Percentiles rank a stretch among this genome's conserved stretches.
Conservation (phyloP, 179 eudicot species). For the Camellia oleifera region DNA sequence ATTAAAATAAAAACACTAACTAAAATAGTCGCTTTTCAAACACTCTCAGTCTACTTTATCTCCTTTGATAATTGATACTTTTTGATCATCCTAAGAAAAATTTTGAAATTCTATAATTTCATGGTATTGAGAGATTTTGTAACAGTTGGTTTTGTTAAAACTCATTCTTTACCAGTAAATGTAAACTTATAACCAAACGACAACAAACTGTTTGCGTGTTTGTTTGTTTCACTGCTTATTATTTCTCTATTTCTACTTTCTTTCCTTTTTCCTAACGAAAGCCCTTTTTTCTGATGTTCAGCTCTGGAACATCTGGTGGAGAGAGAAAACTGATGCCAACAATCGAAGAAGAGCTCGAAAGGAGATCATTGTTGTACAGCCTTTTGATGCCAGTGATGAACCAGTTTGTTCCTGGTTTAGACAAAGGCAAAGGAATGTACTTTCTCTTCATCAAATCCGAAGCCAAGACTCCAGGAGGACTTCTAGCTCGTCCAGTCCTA, state of each 20-base stretch:
- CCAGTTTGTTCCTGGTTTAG: conserved; percentile 58
- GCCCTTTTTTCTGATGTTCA: conserved; percentile 16
- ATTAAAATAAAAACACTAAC: too few relatives aligned
- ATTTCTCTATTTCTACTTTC: not conserved
- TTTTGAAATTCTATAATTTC: too few relatives aligned
- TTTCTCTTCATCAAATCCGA: conserved; percentile 70
- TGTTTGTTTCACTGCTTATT: not conserved
- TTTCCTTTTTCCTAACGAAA: not conserved
- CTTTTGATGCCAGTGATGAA: conserved; percentile 77
- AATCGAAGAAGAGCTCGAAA: conserved; percentile 62
- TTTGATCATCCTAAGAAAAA: too few relatives aligned
- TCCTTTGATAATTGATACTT: too few relatives aligned
- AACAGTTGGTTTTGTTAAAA: too few relatives aligned
- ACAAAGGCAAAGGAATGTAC: conserved; percentile 79
- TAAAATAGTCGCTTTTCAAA: too few relatives aligned
- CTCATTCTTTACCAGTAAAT: too few relatives aligned
- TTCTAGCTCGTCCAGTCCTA: conserved; percentile 69
- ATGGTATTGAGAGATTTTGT: too few relatives aligned
- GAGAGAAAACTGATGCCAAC: conserved; percentile 82
- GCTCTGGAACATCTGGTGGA: conserved; percentile 79
- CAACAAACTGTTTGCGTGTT: not conserved
- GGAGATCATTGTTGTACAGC: conserved; percentile 59
- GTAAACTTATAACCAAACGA: too few relatives aligned
- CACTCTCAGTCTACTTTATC: too few relatives aligned
- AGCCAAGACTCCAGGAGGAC: conserved; percentile 72